These are phyloP conservation scores for Colletotrichum higginsianum DNA, from an alignment of 2,329 filamentous ascomycete genomes.

Conservation along the genomic window DNA sequence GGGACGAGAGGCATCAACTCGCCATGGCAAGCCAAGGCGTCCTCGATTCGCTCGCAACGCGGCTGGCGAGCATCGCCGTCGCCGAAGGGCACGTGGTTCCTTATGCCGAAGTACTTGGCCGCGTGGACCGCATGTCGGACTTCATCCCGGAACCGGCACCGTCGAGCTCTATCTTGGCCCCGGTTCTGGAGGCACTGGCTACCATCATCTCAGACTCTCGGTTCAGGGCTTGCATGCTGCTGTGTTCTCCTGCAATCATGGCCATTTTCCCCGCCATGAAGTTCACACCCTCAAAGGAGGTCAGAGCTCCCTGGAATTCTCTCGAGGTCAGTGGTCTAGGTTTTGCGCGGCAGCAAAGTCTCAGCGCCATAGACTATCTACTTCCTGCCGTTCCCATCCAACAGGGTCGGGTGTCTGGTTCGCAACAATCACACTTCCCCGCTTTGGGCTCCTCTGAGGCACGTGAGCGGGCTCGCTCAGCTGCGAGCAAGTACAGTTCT, in stretches of 20 bases:
- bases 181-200: slow-evolving; percentile 83
- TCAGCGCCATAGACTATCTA: slow-evolving; percentile 75
- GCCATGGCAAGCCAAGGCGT: slow-evolving; percentile 80
- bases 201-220: slow-evolving; percentile 85
- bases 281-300: slow-evolving; percentile 64
- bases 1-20: slow-evolving; percentile 78
- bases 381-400: slow-evolving; percentile 69
- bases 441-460: slow-evolving; percentile 63
- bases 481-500: slow-evolving; percentile 48
- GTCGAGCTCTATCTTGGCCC: slow-evolving; percentile 71
- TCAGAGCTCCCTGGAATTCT: slow-evolving; percentile 65
- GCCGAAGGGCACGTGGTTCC: slow-evolving; percentile 79
- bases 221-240: slow-evolving; percentile 80
- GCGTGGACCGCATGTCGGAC: slow-evolving; percentile 68
- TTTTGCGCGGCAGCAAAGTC: slow-evolving; percentile 59
- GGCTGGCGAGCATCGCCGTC: slow-evolving; percentile 80
- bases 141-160: slow-evolving; percentile 75
- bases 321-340: slow-evolving; percentile 68
- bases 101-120: slow-evolving; percentile 69
- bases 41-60: slow-evolving; percentile 82
- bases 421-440: slow-evolving; percentile 65
- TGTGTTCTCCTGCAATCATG: slow-evolving; percentile 78
- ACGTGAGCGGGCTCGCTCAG: slow-evolving; percentile 53
- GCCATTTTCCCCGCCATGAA: slow-evolving; percentile 76
- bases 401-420: slow-evolving; percentile 45